Evolutionary conservation across 2,329 filamentous ascomycete species (phyloP), one percentile per base, ranked within the genome.

Genomic region (Penicillium sp.): DNA sequence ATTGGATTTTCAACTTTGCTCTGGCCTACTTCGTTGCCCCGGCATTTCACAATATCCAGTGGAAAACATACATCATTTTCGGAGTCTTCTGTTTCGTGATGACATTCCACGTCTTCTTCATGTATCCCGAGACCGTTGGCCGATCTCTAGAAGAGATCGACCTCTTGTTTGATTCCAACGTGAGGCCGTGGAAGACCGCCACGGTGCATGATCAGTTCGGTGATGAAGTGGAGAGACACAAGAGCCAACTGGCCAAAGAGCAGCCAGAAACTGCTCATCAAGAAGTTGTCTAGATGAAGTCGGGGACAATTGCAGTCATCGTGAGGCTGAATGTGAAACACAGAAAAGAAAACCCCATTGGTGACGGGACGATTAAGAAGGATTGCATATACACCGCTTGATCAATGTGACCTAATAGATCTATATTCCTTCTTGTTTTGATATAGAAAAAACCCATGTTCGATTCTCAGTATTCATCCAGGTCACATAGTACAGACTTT

Each of bases 81-180:
- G 87, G 78, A 1, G 76, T 83, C 4, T 88, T 90, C 72, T 88
- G 86, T 62, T 77, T 76, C 1, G 76, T 76, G 5, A 85, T 86
- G 59, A 82, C 82, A 36, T 64, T 89, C 44, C 85, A 89, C 64
- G 82, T 86, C 61, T 80, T 80, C 65, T 74, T 90, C 56, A 69
- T 74, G 29, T 83, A 81, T 49, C 84, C 84, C 0, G 80, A 89
- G 67, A 90, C 85, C 0, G 79, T 81, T 37, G 82, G 83, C 12
- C 84, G 81, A 62, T 83, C 84, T 0, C 78, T 90, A 0, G 86
- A 90, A 62, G 85, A 90, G 66, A 84, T 90, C 66, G 85, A 87
- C 54, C 76, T 82, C 11, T 81, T 90, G 50, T 90, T 90, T 59
- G 63, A 67, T 8, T 53, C 54, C 0, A 51, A 62, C 33, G 52